Conservation (phyloP, 495 filamentous ascomycete species). For the Penicillium riverlandense region DNA sequence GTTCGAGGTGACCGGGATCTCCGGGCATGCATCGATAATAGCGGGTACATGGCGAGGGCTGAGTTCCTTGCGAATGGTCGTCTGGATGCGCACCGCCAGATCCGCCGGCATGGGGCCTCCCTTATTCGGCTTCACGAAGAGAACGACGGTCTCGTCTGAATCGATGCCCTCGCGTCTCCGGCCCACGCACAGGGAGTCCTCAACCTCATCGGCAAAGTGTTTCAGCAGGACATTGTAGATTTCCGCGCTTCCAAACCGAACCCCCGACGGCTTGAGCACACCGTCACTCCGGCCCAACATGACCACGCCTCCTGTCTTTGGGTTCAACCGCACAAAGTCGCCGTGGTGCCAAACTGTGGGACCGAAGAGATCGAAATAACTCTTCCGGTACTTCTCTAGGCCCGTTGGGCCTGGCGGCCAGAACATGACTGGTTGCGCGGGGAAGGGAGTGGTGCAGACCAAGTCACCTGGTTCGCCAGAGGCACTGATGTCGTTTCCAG, state of each 20-base stretch:
- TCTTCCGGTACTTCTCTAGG: constrained; percentile 64
- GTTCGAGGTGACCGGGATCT: constrained; percentile 84
- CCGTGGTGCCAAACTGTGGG: constrained; percentile 83
- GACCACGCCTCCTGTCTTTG: constrained; percentile 63
- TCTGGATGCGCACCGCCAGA: constrained; percentile 53
- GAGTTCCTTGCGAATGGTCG: constrained; percentile 60
- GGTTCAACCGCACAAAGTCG: constrained; percentile 78
- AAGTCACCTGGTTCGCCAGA: constrained; percentile 78
- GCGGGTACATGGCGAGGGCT: constrained; percentile 82
- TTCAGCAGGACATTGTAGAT: constrained; percentile 87
- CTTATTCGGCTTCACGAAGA: constrained; percentile 70
- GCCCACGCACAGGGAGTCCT: constrained; percentile 81
- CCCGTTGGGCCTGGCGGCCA: constrained; percentile 62
- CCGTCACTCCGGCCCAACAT: constrained; percentile 91
- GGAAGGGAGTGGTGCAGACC: constrained; percentile 81
- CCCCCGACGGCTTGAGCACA: constrained; percentile 80
- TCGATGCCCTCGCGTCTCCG: constrained; percentile 60
- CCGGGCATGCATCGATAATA: constrained; percentile 67
- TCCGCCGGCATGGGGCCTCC: constrained; percentile 22
- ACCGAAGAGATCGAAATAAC: constrained; percentile 81
- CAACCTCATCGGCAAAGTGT: constrained; percentile 68
- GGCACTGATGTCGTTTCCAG: constrained; percentile 36
- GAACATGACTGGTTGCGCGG: constrained; percentile 84
- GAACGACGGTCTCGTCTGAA: constrained; percentile 73
- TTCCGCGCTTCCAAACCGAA: constrained; percentile 83